Base-by-base conservation (phyloP, 202 grass and related monocot species). In the Panicum hallii region DNA sequence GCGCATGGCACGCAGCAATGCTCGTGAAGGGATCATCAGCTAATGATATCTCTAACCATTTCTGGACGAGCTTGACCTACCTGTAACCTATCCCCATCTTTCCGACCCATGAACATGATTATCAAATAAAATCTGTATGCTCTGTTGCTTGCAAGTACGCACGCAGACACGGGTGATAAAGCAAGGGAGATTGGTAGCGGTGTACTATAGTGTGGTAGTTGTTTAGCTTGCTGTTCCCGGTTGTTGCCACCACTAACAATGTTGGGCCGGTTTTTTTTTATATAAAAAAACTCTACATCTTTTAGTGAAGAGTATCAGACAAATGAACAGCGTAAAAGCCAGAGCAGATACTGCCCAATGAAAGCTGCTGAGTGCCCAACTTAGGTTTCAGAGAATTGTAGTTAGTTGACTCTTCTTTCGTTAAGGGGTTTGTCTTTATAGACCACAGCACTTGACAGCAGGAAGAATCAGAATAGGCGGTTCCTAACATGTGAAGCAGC, bases 1-100 rank as follows among this genome's bases (percentile, higher is more conserved):
- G 55, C 63, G 63, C 80, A 87, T 84, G 88, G 88, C 72, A 67
- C 63, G 50, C 74, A 74, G 16, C 48, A 74, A 38, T 38, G 71
- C 9, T 0, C 46, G 67, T 16, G 46, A 71, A 83, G 67, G 36
- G 19, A 16, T 42, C 68, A 69, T 40, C 70, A 70, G 67, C 79
- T 79, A 79, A 90, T 81, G 76, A 87, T 84, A 84, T 90, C 80
- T 65, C 81, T 38, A 71, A 28, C 20, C 76, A 72, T 84, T 69
- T 78, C 76, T 28, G 1, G 22, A 73, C 70, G 26, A 80, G 58
- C 52, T 62, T 62, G 53, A 75, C 15, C 9, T 12, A 73, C 70
- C 76, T 84, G 60, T 38, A 38, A 38, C 89, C 75, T 87, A 83
- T 83, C 70, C 30, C 54, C 73, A 73, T 83, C 84, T 90, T 69